Evolutionary conservation across 2,329 filamentous ascomycete genomes (phyloP), one percentile per base, ranked within the genome.

Genomic region (Paramyrothecium roridum): DNA sequence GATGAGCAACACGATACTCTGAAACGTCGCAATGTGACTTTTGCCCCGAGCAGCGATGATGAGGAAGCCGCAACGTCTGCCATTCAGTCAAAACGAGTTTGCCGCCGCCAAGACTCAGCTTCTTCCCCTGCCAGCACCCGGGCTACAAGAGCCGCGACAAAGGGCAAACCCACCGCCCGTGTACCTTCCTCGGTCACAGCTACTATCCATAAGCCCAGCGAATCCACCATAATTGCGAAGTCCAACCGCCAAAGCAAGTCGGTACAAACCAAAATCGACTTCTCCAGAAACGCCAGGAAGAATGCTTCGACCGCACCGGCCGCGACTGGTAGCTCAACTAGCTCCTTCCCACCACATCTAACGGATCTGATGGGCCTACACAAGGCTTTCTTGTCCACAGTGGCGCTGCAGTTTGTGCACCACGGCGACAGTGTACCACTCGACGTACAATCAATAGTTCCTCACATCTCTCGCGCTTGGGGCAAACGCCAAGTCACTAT

Each of bases 391-490:
- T 76, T 90, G 56, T 86, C 86, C 64, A 85, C 88, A 0, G 74
- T 91, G 22, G 81, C 83, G 0, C 73, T 92, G 11, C 87, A 91
- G 64, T 81, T 85, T 57, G 86, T 86, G 1, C 88, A 93, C 70
- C 84, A 88, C 68, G 86, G 87, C 56, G 73, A 76, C 30, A 75
- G 79, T 49, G 77, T 82, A 0, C 86, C 89, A 0, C 82, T 86
- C 22, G 87, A 91, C 63, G 69, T 91, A 48, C 76, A 79, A 37
- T 74, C 78, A 30, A 76, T 92, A 37, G 78, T 82, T 34, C 84
- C 84, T 11, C 80, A 85, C 55, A 77, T 90, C 45, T 83, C 87
- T 13, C 81, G 84, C 59, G 76, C 86, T 40, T 93, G 89, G 89
- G 87, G 88, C 56, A 91, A 89, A 73, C 80, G 88, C 33, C 79